phyloP scores from a whole-genome alignment of 2,329 filamentous ascomycete species.

The Aspergillus tanneri region DNA sequence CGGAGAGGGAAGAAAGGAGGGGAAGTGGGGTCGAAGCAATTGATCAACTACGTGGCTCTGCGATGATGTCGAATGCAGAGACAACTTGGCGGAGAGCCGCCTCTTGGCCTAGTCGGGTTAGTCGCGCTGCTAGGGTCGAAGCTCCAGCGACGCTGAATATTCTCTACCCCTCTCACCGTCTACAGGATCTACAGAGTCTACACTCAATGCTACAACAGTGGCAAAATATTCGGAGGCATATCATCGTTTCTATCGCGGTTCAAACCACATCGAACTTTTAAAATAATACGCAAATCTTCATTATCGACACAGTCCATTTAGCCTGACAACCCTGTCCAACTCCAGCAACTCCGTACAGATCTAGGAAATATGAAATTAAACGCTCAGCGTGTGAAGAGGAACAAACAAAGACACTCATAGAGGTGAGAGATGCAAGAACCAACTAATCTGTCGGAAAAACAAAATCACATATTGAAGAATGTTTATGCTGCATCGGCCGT shows the following conservation, averaged over 20 bases:
- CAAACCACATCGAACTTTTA: background rate
- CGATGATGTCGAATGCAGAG: too few species aligned
- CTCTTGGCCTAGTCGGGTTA: too few species aligned
- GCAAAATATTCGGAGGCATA: background rate
- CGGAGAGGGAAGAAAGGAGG: background rate
- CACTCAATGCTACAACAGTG: too few species aligned
- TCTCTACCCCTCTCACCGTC: too few species aligned
- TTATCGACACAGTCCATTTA: too few species aligned
- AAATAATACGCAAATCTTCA: background rate
- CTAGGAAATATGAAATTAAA: constrained; percentile 9
- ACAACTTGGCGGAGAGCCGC: too few species aligned
- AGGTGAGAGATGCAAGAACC: constrained; percentile 9
- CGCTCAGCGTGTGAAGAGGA: constrained; percentile 26
- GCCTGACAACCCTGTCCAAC: constrained; percentile 13
- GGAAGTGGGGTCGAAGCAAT: background rate
- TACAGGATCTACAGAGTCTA: background rate
- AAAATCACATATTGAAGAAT: constrained; percentile 5
- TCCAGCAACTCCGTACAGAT: constrained; percentile 14
- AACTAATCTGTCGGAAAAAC: constrained; percentile 5
- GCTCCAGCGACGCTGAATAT: too few species aligned
- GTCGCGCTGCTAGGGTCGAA: too few species aligned
- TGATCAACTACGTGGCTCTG: background rate
- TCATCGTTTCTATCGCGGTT: background rate
- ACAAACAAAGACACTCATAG: constrained; percentile 11
- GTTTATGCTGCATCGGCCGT: constrained; percentile 74